Percentiles rank a stretch among this genome's conserved stretches.
Evolutionary conservation across 106 monocot species (phyloP).

Genomic region (Allium sativum): DNA sequence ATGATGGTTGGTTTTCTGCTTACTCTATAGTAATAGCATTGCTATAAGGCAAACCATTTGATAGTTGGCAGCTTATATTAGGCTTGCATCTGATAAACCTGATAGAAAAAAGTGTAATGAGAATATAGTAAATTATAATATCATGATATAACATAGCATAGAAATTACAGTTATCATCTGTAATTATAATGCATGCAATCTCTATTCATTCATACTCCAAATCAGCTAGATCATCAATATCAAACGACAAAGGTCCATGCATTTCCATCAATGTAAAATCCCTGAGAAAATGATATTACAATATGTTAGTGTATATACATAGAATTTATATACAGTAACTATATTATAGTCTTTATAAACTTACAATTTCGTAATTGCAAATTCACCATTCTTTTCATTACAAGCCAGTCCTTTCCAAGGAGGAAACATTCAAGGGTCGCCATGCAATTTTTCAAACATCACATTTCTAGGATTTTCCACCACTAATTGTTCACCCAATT

Average conservation of each 20-base stretch:
- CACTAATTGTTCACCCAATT: constrained; percentile 22
- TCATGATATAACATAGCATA: not conserved
- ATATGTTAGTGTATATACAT: not conserved
- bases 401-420: constrained; percentile 32
- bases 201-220: constrained; percentile 22
- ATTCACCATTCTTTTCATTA: constrained; percentile 9
- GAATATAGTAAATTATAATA: not conserved
- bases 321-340: too few relatives aligned
- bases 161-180: too few relatives aligned
- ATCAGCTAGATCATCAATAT: constrained; percentile 26
- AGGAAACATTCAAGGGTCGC: constrained; percentile 29
- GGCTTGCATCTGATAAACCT: constrained; percentile 40
- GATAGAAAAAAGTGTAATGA: not conserved
- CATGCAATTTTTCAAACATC: constrained; percentile 21
- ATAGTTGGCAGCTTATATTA: constrained; percentile 16
- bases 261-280: constrained; percentile 30
- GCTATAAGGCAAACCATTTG: constrained; percentile 10
- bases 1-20: not conserved
- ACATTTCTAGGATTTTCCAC: constrained; percentile 15
- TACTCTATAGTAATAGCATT: constrained; percentile 23
- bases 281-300: constrained; percentile 13
- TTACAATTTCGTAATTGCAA: constrained; percentile 30
- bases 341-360: not conserved
- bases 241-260: constrained; percentile 25
- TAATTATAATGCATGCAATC: too few relatives aligned